Evolutionary conservation across 345 rosid species (phyloP), one percentile per base, ranked within the genome.

Genomic region (Eucalyptus polybractea): DNA sequence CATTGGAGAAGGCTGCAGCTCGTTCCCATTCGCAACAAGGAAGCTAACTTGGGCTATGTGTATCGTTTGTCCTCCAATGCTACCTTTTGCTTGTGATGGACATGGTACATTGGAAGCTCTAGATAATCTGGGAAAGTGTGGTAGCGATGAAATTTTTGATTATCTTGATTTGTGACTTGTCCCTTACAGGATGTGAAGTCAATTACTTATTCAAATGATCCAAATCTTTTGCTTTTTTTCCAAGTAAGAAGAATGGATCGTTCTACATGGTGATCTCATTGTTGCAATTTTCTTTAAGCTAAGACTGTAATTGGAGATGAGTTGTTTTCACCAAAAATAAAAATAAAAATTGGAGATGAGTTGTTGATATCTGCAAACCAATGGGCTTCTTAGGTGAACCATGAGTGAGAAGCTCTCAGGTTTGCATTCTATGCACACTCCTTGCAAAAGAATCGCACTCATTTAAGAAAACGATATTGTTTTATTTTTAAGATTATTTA

Each of bases 1-100:
- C 97, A 90, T 86, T 95, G 80, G 96, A 96, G 91, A 95, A 87
- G 91, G 97, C 96, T 90, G 95, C 94, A 69, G 92, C 95, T 89
- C 93, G 96, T 85, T 91, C 94, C 86, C 86, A 50, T 19, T 16
- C 19, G 27, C 67, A 47, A 11, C 88, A 89, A 62, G 85, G 47
- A 27, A 51, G 87, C 53, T 76, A 76, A 76, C 45, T 76, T 11
- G 47, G 45, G 47, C 27, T 37, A 37, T 76, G 24, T 40, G 47
- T 40, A 76, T 76, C 7, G 25, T 17, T 9, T 72, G 25, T 72
- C 25, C 45, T 72, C 44, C 80, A 33, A 33, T 72, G 81, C 81
- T 72, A 33, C 81, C 44, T 72, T 33, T 72, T 72, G 44, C 25
- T 33, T 72, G 24, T 17, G 40, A 37, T 37, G 83, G 83, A 22